phyloP scores from a whole-genome alignment of 2,329 filamentous ascomycete species.

The Pseudocercospora eumusae region DNA sequence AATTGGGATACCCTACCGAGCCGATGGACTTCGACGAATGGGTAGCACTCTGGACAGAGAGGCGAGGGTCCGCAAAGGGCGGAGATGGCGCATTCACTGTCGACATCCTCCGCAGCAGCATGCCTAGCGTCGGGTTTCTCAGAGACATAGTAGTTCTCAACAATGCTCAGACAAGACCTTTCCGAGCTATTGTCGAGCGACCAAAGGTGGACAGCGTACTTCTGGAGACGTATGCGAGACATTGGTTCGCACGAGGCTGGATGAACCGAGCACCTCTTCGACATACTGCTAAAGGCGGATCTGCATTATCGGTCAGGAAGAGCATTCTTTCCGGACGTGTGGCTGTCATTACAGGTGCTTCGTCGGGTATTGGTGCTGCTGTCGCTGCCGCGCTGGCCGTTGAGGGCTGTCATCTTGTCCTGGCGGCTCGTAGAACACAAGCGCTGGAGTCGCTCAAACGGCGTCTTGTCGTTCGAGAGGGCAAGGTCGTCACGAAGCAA shows the following conservation, averaged over 20 bases:
- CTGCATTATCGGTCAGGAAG: conserved; percentile 48
- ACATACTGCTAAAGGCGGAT: conserved; percentile 49
- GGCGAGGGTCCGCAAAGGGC: conserved; percentile 63
- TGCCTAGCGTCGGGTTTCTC: conserved; percentile 73
- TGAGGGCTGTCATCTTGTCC: conserved; percentile 70
- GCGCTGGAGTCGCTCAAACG: conserved; percentile 68
- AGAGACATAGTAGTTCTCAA: conserved; percentile 71
- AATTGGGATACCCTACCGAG: conserved; percentile 70
- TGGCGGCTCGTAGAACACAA: conserved; percentile 70
- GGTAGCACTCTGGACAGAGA: conserved; percentile 72
- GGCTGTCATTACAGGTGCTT: conserved; percentile 76
- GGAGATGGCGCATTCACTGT: conserved; percentile 74
- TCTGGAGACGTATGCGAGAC: conserved; percentile 75
- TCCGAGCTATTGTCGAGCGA: conserved; percentile 60
- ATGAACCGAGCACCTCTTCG: conserved; percentile 63
- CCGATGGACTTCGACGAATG: conserved; percentile 70
- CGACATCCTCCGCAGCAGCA: conserved; percentile 76
- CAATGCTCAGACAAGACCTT: conserved; percentile 66
- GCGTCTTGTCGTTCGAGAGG: conserved; percentile 58
- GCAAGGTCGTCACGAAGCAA: conserved; percentile 66
- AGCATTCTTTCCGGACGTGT: conserved; percentile 69
- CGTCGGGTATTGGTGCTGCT: conserved; percentile 76
- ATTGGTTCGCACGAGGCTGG: conserved; percentile 81
- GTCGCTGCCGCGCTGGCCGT: conserved; percentile 67
- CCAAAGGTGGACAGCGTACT: conserved; percentile 69